Conservation (phyloP, 2,329 filamentous ascomycete species). For the Thielaviopsis euricoi region DNA sequence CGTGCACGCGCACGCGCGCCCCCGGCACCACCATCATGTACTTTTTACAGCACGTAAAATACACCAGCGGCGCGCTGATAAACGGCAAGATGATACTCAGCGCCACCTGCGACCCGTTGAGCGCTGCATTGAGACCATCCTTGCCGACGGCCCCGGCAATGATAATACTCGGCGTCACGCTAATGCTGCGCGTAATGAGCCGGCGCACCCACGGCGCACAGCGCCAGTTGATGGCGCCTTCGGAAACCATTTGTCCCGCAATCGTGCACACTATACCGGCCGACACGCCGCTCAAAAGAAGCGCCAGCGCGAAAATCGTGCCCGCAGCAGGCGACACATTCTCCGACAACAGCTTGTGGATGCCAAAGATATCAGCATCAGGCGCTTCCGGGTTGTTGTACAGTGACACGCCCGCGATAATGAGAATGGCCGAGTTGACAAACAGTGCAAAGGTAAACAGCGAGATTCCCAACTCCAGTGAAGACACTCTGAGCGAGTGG, state of each 20-base stretch:
- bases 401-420: conserved; percentile 63
- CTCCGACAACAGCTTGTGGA: conserved; percentile 53
- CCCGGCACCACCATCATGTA: conserved; percentile 58
- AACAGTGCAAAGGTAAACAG: conserved; percentile 75
- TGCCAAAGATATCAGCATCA: conserved; percentile 66
- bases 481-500: conserved; percentile 57
- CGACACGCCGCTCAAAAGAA: conserved; percentile 64
- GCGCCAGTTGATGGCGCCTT: conserved; percentile 63
- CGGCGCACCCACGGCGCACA: conserved; percentile 64
- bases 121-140: conserved; percentile 49
- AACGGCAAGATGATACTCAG: conserved; percentile 69
- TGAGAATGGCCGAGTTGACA: conserved; percentile 68
- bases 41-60: conserved; percentile 62
- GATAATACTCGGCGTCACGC: conserved; percentile 67
- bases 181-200: conserved; percentile 61
- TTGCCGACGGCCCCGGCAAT: conserved; percentile 66
- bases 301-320: conserved; percentile 66
- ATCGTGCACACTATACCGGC: conserved; percentile 84
- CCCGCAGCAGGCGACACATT: conserved; percentile 61
- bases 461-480: conserved; percentile 51
- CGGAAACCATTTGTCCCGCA: conserved; percentile 74
- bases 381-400: conserved; percentile 44
- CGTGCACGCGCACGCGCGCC: conserved; percentile 19
- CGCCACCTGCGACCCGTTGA: conserved; percentile 64
- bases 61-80: conserved; percentile 67